These are phyloP conservation scores for Gossypium australe DNA, from an alignment of 345 rosid species.

Conservation along the genomic window DNA sequence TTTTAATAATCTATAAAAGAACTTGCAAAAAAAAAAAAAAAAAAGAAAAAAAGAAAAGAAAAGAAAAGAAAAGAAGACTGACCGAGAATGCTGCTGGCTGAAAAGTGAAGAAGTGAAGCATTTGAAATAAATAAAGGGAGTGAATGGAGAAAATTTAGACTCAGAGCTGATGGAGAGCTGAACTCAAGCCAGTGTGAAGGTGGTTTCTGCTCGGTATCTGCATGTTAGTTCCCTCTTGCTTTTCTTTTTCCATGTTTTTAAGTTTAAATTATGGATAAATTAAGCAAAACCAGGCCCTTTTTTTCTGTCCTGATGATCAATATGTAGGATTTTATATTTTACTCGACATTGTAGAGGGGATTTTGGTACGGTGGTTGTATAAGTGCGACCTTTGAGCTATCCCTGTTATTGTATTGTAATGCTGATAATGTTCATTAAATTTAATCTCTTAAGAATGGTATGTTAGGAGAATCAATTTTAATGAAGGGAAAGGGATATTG, in stretches of 20 bases:
- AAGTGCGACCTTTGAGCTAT: slow-evolving; percentile 8
- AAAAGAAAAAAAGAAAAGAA: too few relatives aligned
- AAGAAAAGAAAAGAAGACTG: not conserved
- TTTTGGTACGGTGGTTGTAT: slow-evolving; percentile 8
- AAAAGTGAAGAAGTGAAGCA: slow-evolving; percentile 8
- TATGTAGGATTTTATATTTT: slow-evolving; percentile 21
- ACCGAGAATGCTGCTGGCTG: not conserved
- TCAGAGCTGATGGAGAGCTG: slow-evolving; percentile 17
- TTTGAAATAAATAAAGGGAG: slow-evolving; percentile 10
- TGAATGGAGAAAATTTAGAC: slow-evolving; percentile 8
- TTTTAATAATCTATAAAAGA: slow-evolving; percentile 14
- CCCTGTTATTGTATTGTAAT: slow-evolving; percentile 16
- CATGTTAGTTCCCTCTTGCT: slow-evolving; percentile 14
- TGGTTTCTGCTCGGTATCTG: slow-evolving; percentile 7
- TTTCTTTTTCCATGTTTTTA: not conserved
- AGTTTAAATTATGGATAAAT: slow-evolving; percentile 13
- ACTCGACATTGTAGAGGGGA: slow-evolving; percentile 19
- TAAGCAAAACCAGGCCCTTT: slow-evolving; percentile 23
- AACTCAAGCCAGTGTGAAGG: slow-evolving; percentile 13
- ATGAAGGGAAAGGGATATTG: not conserved
- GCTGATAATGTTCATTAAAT: slow-evolving; percentile 10
- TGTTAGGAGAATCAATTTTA: not conserved
- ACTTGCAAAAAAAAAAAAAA: too few relatives aligned
- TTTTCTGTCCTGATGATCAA: slow-evolving; percentile 32
- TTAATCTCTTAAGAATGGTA: not conserved